Base-by-base conservation (phyloP, 352 stramenopile genomes). In the Aphanomyces cochlioides region DNA sequence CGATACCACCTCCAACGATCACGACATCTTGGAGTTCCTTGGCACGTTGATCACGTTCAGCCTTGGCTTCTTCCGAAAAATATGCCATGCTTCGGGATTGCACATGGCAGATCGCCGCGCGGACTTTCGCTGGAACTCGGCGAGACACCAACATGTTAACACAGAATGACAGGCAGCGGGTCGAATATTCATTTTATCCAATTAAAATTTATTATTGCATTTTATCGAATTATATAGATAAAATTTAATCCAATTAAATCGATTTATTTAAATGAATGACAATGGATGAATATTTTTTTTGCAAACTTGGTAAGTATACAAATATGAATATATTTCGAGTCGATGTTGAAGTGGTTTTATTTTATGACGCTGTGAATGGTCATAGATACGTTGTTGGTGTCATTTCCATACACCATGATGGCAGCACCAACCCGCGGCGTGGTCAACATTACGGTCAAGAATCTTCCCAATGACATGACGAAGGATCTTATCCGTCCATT, bases 1-100 rank as follows among this genome's bases (percentile, higher is more conserved):
- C 84, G 59, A 96, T 85, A 70, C 88, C 88, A 61, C 87, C 88
- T 56, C 88, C 88, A 28, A 94, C 85, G 56, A 96, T 80, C 28
- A 94, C 67, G 38, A 95, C 87, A 66, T 96, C 88, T 69, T 86
- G 92, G 12, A 66, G 66, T 40, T 67, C 54, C 15, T 37, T 28
- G 15, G 19, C 54, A 41, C 54, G 54, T 61, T 61, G 6, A 37
- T 28, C 54, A 39, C 54, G 54, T 61, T 61, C 54, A 41, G 54
- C 54, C 54, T 61, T 61, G 54, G 39, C 54, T 41, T 61, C 54
- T 61, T 61, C 54, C 10, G 54, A 3, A 12, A 19, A 61, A n/a
- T 8, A 37, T 12, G 54, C 54, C 54, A 61, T 41, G n/a, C 19
- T 13, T 12, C 54, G 54, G 54, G 54, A 45, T 12, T 61, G 54